Percentiles rank a stretch among this genome's conserved stretches.
Conservation (phyloP, 2,329 filamentous ascomycete genomes). For the Fusarium coffeatum region DNA sequence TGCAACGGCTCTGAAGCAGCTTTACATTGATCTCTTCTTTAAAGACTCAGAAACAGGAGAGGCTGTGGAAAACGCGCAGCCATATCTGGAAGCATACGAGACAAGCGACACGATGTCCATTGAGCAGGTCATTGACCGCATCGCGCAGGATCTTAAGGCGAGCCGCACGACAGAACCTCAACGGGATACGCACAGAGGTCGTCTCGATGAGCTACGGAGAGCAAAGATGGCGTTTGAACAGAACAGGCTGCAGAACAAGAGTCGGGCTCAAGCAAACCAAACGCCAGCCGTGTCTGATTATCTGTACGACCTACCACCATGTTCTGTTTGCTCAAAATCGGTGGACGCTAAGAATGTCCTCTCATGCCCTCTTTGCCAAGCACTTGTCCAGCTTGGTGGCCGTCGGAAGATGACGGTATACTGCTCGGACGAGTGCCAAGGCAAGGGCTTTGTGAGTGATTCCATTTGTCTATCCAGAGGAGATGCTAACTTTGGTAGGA, state of each 20-base stretch:
- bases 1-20: constrained; percentile 50
- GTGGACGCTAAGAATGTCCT: constrained; percentile 53
- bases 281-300: constrained; percentile 47
- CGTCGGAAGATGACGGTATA: constrained; percentile 55
- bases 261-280: constrained; percentile 49
- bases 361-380: constrained; percentile 60
- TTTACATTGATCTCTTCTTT: constrained; percentile 58
- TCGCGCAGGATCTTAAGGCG: constrained; percentile 49
- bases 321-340: constrained; percentile 53
- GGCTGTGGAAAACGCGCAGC: constrained; percentile 49
- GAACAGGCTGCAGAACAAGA: constrained; percentile 54
- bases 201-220: constrained; percentile 60
- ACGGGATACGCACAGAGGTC: constrained; percentile 53
- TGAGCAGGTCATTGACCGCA: constrained; percentile 52
- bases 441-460: constrained; percentile 56
- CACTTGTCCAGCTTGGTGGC: constrained; percentile 54
- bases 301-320: constrained; percentile 55
- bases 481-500: constrained; percentile 51
- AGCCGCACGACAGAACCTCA: constrained; percentile 49
- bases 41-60: constrained; percentile 51
- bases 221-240: constrained; percentile 63
- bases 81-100: constrained; percentile 55
- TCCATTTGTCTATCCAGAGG: not conserved
- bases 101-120: constrained; percentile 45
- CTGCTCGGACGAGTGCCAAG: constrained; percentile 58